These are phyloP conservation scores for Phytophthora syringae DNA, from an alignment of 352 stramenopile species.

Conservation along the genomic window DNA sequence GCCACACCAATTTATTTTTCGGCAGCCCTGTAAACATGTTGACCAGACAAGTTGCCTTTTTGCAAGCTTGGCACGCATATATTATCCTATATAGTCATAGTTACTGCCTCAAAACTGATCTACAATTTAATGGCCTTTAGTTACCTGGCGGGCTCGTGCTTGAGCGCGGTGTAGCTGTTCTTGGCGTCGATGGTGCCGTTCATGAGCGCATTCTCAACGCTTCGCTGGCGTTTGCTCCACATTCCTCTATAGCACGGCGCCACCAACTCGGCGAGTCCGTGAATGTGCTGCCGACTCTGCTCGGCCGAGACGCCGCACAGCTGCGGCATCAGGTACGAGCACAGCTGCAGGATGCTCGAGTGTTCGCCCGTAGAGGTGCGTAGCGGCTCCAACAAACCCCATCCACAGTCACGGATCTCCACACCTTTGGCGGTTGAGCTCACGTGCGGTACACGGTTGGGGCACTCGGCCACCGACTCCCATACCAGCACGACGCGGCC, in stretches of 20 bases:
- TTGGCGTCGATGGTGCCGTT: slow-evolving; percentile 44
- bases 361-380: slow-evolving; percentile 28
- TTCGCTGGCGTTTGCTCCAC: slow-evolving; percentile 55
- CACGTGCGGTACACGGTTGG: slow-evolving; percentile 32
- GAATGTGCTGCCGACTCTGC: slow-evolving; percentile 51
- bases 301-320: slow-evolving; percentile 39
- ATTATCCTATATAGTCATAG: slow-evolving; percentile 37
- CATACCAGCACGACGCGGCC: slow-evolving; percentile 55
- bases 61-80: slow-evolving; percentile 18
- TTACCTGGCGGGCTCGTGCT: slow-evolving; percentile 22
- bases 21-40: not conserved
- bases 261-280: slow-evolving; percentile 52
- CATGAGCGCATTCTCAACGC: slow-evolving; percentile 60
- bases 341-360: slow-evolving; percentile 64
- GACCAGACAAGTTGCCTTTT: slow-evolving; percentile 7
- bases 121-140: slow-evolving; percentile 19
- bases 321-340: slow-evolving; percentile 52
- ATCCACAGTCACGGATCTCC: slow-evolving; percentile 57
- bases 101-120: slow-evolving; percentile 37
- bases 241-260: slow-evolving; percentile 48
- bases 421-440: slow-evolving; percentile 37
- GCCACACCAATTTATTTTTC: no score
- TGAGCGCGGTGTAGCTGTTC: slow-evolving; percentile 21
- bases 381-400: slow-evolving; percentile 52
- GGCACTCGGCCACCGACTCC: slow-evolving; percentile 54